Percentiles rank a stretch among this genome's conserved stretches.
Conservation (phyloP, 2,329 filamentous ascomycete species). For the Dothistroma septosporum region DNA sequence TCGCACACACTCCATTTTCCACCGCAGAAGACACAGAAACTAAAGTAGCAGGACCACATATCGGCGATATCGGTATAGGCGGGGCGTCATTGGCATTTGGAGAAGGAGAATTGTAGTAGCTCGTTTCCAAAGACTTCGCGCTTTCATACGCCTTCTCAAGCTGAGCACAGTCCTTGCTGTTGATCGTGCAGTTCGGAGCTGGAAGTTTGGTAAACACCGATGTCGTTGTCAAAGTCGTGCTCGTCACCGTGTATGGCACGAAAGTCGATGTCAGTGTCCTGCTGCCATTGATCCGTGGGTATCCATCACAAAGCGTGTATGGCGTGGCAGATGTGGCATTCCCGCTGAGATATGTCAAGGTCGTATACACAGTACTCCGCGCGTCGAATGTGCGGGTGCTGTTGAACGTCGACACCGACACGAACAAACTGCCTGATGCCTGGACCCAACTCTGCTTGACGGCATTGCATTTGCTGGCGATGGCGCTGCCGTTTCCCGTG, state of each 20-base stretch:
- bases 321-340: background rate
- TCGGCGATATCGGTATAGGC: slow-evolving; percentile 5
- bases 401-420: slow-evolving; percentile 6
- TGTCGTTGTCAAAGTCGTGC: slow-evolving; percentile 1
- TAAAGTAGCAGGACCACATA: slow-evolving; percentile 13
- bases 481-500: slow-evolving; percentile 5
- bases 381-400: background rate
- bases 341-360: slow-evolving; percentile 5
- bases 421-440: slow-evolving; percentile 3
- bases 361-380: slow-evolving; percentile 5
- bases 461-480: slow-evolving; percentile 11
- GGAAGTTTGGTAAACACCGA: slow-evolving; percentile 1
- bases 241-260: background rate
- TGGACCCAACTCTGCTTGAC: slow-evolving; percentile 10
- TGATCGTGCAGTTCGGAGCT: slow-evolving; percentile 22
- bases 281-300: slow-evolving; percentile 19
- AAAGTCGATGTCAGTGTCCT: slow-evolving; percentile 7
- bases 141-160: slow-evolving; percentile 3
- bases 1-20: slow-evolving; percentile 11
- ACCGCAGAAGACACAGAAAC: background rate
- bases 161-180: slow-evolving; percentile 14
- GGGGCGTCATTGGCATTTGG: background rate
- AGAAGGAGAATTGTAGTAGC: background rate
- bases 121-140: background rate
- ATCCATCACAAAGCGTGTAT: slow-evolving; percentile 26